A percentile compares a stretch with the other conserved stretches of the same genome.
These are phyloP conservation scores for Pezicula neosporulosa DNA, from an alignment of 2,329 filamentous ascomycete species.

Conservation along the genomic window DNA sequence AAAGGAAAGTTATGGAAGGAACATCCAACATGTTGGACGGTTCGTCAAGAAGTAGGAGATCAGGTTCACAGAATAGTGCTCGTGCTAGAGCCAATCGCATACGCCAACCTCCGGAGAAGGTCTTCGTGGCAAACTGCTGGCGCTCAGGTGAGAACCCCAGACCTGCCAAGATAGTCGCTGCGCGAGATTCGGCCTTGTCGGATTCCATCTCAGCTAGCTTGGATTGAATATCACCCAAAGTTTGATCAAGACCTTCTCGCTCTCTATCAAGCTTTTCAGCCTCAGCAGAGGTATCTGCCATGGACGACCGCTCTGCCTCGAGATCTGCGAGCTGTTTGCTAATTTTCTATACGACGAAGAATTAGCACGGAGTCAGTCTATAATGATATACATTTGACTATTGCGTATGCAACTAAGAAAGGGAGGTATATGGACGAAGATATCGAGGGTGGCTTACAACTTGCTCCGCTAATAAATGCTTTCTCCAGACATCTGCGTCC, in stretches of 20 bases:
- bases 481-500: conserved; percentile 97
- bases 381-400: too few species aligned
- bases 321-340: conserved; percentile 70
- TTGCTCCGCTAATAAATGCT: conserved; percentile 88
- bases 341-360: conserved; percentile 56
- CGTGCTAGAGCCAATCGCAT: conserved; percentile 94
- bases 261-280: conserved; percentile 81
- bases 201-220: conserved; percentile 99
- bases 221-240: conserved; percentile 83
- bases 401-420: background rate
- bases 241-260: conserved; percentile 84
- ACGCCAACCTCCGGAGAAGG: conserved; percentile 98
- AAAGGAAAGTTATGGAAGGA: conserved; percentile 97
- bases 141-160: conserved; percentile 93
- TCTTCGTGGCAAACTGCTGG: conserved; percentile 91
- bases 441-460: conserved; percentile 49
- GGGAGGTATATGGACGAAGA: conserved; percentile 1
- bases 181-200: conserved; percentile 93
- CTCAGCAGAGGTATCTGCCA: conserved; percentile 91
- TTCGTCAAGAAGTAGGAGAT: conserved; percentile 94
- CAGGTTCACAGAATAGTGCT: conserved; percentile 96
- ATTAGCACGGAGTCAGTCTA: too few species aligned
- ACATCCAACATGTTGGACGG: conserved; percentile 99
- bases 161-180: conserved; percentile 93
- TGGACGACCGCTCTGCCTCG: conserved; percentile 69